Evolutionary conservation across 345 rosid genomes (phyloP), one percentile per base, ranked within the genome.

Genomic region (Salix arbutifolia): DNA sequence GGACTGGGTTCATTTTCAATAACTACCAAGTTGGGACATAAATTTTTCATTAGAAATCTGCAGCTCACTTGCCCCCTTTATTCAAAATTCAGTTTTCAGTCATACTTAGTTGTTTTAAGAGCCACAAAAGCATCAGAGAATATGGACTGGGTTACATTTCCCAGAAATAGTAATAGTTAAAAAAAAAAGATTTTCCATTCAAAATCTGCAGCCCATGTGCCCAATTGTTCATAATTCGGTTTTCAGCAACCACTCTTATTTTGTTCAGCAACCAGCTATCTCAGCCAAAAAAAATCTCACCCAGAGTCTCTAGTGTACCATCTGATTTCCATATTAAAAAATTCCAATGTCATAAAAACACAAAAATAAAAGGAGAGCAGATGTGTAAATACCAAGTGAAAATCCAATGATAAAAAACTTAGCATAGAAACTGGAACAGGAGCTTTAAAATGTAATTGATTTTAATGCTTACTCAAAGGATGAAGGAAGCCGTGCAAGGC

Each of bases 401-500:
- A 44, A 26, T 68, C 69, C 11, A 53, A 37, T 56, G 48, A 72
- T 30, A 65, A 73, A 23, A 69, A 31, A 28, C 4, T 44, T 56
- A 58, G 70, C 37, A 79, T 37, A 67, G 67, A 62, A 48, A 74
- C 11, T 67, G 33, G 80, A 78, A 76, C 58, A 74, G 14, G 61
- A 46, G 69, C 38, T 62, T 70, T 28, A 67, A 80, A n/a, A 53
- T 33, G 82, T 3, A 69, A 17, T 38, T 46, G 50, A 46, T 13
- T 14, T 14, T 69, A 33, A 73, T 73, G 80, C 98, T 89, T 91
- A 94, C 98, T 85, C 88, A 33, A 85, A 82, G 40, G 82, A 77
- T 69, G 89, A 85, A 78, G 97, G 92, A 66, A 86, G 85, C 78
- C 91, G 90, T 1, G 98, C 84, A 81, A 93, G 77, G 79, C 90